A percentile compares a stretch with the other conserved stretches of the same genome.
Evolutionary conservation across 2,329 filamentous ascomycete species (phyloP).

Genomic region (Blumeriella jaapii): DNA sequence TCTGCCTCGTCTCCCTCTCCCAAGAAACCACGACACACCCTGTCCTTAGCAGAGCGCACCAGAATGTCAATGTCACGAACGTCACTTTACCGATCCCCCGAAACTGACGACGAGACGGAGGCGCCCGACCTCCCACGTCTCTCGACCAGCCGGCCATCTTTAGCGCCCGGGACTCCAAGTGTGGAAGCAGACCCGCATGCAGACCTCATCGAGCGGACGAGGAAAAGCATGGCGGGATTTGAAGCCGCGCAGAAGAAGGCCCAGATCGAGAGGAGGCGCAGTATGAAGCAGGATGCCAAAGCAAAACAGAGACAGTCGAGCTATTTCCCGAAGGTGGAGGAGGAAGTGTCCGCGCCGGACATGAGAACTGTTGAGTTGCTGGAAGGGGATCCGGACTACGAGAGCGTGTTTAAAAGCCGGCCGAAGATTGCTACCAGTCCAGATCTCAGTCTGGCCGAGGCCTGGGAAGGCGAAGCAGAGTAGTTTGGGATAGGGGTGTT

Average conservation of each 20-base stretch:
- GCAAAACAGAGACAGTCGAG: conserved; percentile 33
- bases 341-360: conserved; percentile 30
- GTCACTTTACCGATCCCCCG: conserved; percentile 29
- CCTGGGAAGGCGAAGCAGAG: conserved; percentile 11
- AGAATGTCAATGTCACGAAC: conserved; percentile 65
- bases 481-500: background rate
- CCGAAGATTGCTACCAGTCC: conserved; percentile 74
- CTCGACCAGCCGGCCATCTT: conserved; percentile 15
- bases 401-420: conserved; percentile 73
- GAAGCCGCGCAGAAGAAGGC: conserved; percentile 50
- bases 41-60: conserved; percentile 67
- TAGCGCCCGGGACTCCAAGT: conserved; percentile 2
- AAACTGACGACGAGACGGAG: conserved; percentile 25
- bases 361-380: conserved; percentile 39
- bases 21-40: conserved; percentile 41
- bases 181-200: conserved; percentile 16
- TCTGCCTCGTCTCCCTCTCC: conserved; percentile 46
- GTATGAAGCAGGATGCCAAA: conserved; percentile 33
- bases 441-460: conserved; percentile 19
- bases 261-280: conserved; percentile 43
- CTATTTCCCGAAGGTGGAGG: conserved; percentile 37
- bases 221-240: conserved; percentile 50
- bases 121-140: conserved; percentile 21
- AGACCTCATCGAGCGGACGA: conserved; percentile 42
- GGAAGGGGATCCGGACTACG: conserved; percentile 51